phyloP scores from a whole-genome alignment of 495 filamentous ascomycete species.

The Hypoxylon rickii region DNA sequence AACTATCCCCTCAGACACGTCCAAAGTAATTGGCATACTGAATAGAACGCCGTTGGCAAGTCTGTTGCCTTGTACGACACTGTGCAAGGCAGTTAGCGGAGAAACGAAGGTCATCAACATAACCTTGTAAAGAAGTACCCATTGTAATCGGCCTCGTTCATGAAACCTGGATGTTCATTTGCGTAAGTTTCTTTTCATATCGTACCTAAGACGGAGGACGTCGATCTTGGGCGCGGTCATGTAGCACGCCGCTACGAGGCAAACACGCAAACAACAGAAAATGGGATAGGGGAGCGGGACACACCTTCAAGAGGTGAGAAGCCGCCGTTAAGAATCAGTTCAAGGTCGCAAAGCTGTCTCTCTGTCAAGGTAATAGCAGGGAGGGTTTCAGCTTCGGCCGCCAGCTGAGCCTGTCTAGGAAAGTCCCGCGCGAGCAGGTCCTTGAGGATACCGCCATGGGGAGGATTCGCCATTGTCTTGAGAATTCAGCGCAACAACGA shows the following conservation, averaged over 20 bases:
- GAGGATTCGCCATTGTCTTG: slow-evolving; percentile 66
- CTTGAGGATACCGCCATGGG: slow-evolving; percentile 96
- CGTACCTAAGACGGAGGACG: no score
- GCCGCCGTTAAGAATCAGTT: slow-evolving; percentile 93
- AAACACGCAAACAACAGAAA: not conserved
- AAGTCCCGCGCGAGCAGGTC: slow-evolving; percentile 92
- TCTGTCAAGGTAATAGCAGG: slow-evolving; percentile 85
- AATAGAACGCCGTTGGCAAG: slow-evolving; percentile 91
- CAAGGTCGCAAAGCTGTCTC: slow-evolving; percentile 95
- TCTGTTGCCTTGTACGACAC: slow-evolving; percentile 85
- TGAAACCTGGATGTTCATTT: slow-evolving; percentile 68
- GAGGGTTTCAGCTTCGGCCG: slow-evolving; percentile 81
- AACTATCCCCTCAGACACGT: slow-evolving; percentile 75
- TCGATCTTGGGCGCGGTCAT: not conserved
- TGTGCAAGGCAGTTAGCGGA: slow-evolving; percentile 40
- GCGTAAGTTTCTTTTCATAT: slow-evolving; percentile 23
- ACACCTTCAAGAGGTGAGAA: slow-evolving; percentile 96
- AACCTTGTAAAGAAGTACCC: slow-evolving; percentile 57
- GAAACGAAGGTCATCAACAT: slow-evolving; percentile 6
- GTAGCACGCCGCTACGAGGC: slow-evolving; percentile 19
- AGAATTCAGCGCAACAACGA: not conserved
- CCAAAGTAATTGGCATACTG: slow-evolving; percentile 95
- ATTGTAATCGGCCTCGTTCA: slow-evolving; percentile 96
- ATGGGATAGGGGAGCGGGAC: slow-evolving; percentile 36
- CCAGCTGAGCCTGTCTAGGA: slow-evolving; percentile 73